phyloP scores from a whole-genome alignment of 176 grass and related monocot species.

The Zoysia pacifica region DNA sequence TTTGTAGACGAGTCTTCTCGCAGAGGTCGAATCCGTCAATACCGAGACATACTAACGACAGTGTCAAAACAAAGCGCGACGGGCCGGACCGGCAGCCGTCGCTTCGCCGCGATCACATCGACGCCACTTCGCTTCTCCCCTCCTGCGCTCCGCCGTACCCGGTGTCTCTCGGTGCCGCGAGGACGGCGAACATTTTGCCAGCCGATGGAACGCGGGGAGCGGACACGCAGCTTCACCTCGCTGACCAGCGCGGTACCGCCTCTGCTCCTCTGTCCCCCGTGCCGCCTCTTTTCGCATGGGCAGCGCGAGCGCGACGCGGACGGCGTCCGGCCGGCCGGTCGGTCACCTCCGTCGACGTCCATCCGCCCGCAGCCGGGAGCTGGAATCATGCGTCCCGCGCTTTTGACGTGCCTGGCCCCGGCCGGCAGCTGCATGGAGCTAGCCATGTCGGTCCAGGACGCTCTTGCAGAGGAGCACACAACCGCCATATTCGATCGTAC shows the following conservation, averaged over 20 bases:
- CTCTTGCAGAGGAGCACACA: background rate
- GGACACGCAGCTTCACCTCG: background rate
- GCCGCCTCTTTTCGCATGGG: slow-evolving; percentile 16
- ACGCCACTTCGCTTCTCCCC: background rate
- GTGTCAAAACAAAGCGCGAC: slow-evolving; percentile 24
- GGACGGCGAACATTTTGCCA: slow-evolving; percentile 2
- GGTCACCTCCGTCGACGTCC: slow-evolving; percentile 37
- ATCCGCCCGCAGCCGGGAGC: too few relatives aligned
- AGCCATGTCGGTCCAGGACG: slow-evolving; percentile 14
- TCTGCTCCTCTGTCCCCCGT: slow-evolving; percentile 23
- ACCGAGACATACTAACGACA: too few relatives aligned
- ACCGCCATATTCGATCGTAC: slow-evolving; percentile 28
- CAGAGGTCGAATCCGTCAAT: too few relatives aligned
- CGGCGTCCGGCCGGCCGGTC: slow-evolving; percentile 25
- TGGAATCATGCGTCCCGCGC: background rate
- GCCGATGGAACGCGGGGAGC: slow-evolving; percentile 18
- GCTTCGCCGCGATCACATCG: slow-evolving; percentile 44
- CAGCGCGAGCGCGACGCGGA: slow-evolving; percentile 30
- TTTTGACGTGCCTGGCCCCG: background rate
- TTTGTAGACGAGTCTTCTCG: too few relatives aligned
- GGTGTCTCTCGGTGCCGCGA: slow-evolving; percentile 24
- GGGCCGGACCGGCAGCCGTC: slow-evolving; percentile 27
- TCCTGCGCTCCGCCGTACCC: slow-evolving; percentile 8
- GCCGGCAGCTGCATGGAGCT: background rate
- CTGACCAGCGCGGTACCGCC: slow-evolving; percentile 3